Evolutionary conservation across 2,329 filamentous ascomycete genomes (phyloP), one percentile per base, ranked within the genome.

Genomic region (Aureobasidium sp.): DNA sequence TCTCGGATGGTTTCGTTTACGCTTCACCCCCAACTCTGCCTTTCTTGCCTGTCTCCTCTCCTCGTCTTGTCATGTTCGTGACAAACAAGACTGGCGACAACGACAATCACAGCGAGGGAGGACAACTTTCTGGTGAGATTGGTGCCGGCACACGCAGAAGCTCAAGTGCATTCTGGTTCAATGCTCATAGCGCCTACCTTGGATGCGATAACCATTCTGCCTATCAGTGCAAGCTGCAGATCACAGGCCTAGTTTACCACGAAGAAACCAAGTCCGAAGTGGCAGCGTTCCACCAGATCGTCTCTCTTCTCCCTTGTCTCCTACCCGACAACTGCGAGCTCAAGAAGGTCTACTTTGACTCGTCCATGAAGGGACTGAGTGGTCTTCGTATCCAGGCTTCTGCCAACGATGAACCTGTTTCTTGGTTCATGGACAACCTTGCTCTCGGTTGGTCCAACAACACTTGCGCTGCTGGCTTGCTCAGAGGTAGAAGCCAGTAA

Each of bases 401-500:
- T 59, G 76, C 74, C 42, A 67, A 68, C 35, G 60, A 65, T 31
- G 64, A 70, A 65, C 67, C 70, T 54, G 70, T 70, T 5, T 70
- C 75, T 67, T 78, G 76, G 66, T 78, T 81, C 71, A 71, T 81
- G 71, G 80, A 82, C 65, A 74, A 79, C 62, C 67, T 82, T 61
- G 65, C 73, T 49, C 68, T 81, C 67, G 75, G 72, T 45, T 82
- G 80, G 80, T 74, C 71, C 61, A 77, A 82, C 70, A 77, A 77
- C 64, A 78, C 71, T 44, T 82, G 80, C 65, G 73, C 70, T 39
- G 79, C 80, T 58, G 80, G 86, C 81, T 68, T 89, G 88, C 0
- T 88, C 87, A 48, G 93, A 91, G 71, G 74, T 90, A 62, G 88
- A 88, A 54, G 88, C 88, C 8, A 90, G 87, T 69, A 81, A 88